phyloP scores from a whole-genome alignment of 2,329 filamentous ascomycete species.

The Ophiocordyceps camponoti-rufipedis region DNA sequence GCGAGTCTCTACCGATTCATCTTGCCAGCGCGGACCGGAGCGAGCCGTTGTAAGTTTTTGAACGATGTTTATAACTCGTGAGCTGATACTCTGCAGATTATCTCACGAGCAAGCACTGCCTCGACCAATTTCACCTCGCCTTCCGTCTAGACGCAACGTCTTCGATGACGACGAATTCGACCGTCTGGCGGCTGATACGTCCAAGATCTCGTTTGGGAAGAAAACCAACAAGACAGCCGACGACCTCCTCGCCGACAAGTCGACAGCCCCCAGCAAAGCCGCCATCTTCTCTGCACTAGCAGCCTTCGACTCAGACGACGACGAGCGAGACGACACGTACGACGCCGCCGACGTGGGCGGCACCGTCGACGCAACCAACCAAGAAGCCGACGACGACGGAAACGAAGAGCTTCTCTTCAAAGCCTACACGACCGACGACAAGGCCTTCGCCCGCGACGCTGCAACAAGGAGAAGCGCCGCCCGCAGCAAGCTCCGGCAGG shows the following conservation, averaged over 20 bases:
- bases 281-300: conserved; percentile 78
- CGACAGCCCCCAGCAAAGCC: conserved; percentile 54
- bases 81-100: conserved; percentile 7
- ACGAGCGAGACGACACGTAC: conserved; percentile 94
- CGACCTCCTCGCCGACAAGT: conserved; percentile 46
- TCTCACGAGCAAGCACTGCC: conserved; percentile 11
- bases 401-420: conserved; percentile 59
- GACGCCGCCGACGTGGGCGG: conserved; percentile 85
- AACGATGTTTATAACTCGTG: conserved; percentile 4
- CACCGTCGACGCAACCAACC: conserved; percentile 54
- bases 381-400: conserved; percentile 31
- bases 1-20: conserved; percentile 54
- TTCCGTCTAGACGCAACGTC: conserved; percentile 48
- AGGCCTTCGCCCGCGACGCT: conserved; percentile 53
- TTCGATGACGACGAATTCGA: conserved; percentile 73
- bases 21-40: conserved; percentile 44
- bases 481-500: conserved; percentile 46
- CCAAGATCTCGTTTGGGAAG: conserved; percentile 65
- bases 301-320: conserved; percentile 81
- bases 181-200: conserved; percentile 44
- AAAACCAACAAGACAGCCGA: conserved; percentile 48
- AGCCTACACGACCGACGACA: conserved; percentile 46
- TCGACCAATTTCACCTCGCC: conserved; percentile 35
- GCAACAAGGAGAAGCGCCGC: conserved; percentile 46
- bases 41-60: conserved; percentile 35